These are phyloP conservation scores for Hamamelis virginiana DNA, from an alignment of 164 flowering plant genomes.

Conservation along the genomic window DNA sequence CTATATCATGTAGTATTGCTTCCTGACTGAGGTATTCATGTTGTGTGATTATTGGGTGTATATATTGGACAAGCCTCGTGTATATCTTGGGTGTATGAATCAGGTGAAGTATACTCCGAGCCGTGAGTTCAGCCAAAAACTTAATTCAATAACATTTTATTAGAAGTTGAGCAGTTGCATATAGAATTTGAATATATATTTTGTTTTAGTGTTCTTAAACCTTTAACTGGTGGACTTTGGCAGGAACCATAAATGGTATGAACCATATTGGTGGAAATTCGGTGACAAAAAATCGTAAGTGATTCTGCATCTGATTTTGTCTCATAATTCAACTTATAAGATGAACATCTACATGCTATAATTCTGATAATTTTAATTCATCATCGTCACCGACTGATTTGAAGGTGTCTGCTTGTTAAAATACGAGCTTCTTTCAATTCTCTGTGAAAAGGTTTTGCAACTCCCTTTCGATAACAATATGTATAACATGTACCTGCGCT, in stretches of 20 bases:
- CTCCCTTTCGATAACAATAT: too few relatives aligned
- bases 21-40: too few relatives aligned
- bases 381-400: too few relatives aligned
- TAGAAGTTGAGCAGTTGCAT: not conserved
- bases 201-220: not conserved
- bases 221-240: slow-evolving; percentile 2
- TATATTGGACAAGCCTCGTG: slow-evolving; percentile 83
- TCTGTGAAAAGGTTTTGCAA: too few relatives aligned
- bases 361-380: too few relatives aligned
- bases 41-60: too few relatives aligned
- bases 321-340: not conserved
- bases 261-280: slow-evolving; percentile 99
- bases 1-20: too few relatives aligned
- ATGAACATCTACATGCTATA: too few relatives aligned
- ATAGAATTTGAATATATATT: too few relatives aligned
- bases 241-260: slow-evolving; percentile 93
- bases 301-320: not conserved
- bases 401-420: too few relatives aligned
- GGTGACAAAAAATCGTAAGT: slow-evolving; percentile 95
- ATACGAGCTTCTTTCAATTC: too few relatives aligned
- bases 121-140: slow-evolving; percentile 21
- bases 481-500: too few relatives aligned
- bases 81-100: slow-evolving; percentile 90
- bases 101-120: slow-evolving; percentile 60
- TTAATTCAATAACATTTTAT: not conserved